phyloP scores from a whole-genome alignment of 768 basidiomycete species.

The Pleurotus cornucopiae region DNA sequence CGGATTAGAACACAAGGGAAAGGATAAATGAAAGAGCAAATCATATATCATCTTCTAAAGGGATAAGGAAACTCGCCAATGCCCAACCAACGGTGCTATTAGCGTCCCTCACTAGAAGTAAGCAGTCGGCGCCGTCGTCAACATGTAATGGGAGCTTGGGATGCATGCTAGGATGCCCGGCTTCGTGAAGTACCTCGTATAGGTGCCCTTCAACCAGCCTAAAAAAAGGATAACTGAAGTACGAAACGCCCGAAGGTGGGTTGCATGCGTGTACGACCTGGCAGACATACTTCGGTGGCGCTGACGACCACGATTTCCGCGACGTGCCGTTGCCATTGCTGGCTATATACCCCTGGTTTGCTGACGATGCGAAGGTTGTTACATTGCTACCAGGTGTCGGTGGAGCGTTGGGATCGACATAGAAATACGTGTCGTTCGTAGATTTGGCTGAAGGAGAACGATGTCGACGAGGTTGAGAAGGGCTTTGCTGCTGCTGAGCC shows the following conservation, averaged over 20 bases:
- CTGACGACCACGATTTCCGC: slow-evolving; percentile 31
- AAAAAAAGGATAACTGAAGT: slow-evolving; percentile 77
- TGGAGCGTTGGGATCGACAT: slow-evolving; percentile 16
- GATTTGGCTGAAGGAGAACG: slow-evolving; percentile 31
- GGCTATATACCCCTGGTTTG: slow-evolving; percentile 13
- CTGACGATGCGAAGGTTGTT: background rate
- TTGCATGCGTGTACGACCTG: slow-evolving; percentile 65
- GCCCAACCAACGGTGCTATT: slow-evolving; percentile 69
- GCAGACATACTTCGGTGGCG: slow-evolving; percentile 60
- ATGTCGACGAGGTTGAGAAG: slow-evolving; percentile 15
- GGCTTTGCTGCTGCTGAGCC: slow-evolving; percentile 1
- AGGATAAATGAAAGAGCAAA: slow-evolving; percentile 9
- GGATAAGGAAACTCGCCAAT: slow-evolving; percentile 75
- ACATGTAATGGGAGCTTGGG: slow-evolving; percentile 72
- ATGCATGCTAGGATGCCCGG: slow-evolving; percentile 75
- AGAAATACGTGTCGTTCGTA: slow-evolving; percentile 25
- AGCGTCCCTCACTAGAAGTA: slow-evolving; percentile 64
- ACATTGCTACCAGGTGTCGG: slow-evolving; percentile 10
- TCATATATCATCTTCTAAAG: slow-evolving; percentile 30
- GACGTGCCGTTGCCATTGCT: slow-evolving; percentile 26
- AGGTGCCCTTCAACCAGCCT: slow-evolving; percentile 57
- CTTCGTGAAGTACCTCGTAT: slow-evolving; percentile 68
- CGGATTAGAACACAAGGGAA: background rate
- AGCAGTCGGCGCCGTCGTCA: slow-evolving; percentile 74
- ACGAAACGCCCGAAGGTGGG: slow-evolving; percentile 59